Percentiles rank a stretch among this genome's conserved stretches.
Evolutionary conservation across 1,284 basidiomycete species (phyloP).

Genomic region (Boletellus deceptivus): DNA sequence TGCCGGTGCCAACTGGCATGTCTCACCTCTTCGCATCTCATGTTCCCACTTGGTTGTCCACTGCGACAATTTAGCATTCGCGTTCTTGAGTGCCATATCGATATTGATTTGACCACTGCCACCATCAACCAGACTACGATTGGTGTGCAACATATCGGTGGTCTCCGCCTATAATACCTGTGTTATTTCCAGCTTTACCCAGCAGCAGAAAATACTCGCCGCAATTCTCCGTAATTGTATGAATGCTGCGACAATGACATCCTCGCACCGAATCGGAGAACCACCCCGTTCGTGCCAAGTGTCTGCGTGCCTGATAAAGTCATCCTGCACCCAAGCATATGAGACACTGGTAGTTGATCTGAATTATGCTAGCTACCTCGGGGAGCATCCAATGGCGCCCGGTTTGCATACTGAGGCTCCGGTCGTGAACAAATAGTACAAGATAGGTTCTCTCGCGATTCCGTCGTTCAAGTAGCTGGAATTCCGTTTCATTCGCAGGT

Average conservation of each 20-base stretch:
- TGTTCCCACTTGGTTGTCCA: constrained; percentile 69
- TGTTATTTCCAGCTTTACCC: constrained; percentile 9
- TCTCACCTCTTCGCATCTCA: constrained; percentile 66
- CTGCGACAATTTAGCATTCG: constrained; percentile 64
- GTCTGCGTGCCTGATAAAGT: constrained; percentile 61
- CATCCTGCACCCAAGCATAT: constrained; percentile 41
- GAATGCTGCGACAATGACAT: constrained; percentile 74
- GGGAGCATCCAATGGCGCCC: constrained; percentile 83
- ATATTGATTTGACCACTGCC: constrained; percentile 63
- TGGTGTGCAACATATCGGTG: constrained; percentile 66
- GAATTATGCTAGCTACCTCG: constrained; percentile 40
- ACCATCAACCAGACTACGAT: constrained; percentile 44
- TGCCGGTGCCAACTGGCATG: constrained; percentile 1
- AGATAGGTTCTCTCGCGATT: constrained; percentile 82
- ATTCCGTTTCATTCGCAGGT: constrained; percentile 55
- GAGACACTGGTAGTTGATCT: constrained; percentile 3
- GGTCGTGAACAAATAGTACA: constrained; percentile 79
- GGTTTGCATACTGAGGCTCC: constrained; percentile 79
- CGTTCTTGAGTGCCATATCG: constrained; percentile 65
- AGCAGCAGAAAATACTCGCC: constrained; percentile 40
- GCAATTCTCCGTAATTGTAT: constrained; percentile 73
- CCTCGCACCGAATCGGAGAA: constrained; percentile 62
- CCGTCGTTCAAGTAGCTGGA: constrained; percentile 67
- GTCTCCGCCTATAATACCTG: constrained; percentile 57
- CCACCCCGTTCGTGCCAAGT: constrained; percentile 69